Evolutionary conservation across 768 basidiomycete genomes (phyloP).

Genomic region (Auricularia cornea): DNA sequence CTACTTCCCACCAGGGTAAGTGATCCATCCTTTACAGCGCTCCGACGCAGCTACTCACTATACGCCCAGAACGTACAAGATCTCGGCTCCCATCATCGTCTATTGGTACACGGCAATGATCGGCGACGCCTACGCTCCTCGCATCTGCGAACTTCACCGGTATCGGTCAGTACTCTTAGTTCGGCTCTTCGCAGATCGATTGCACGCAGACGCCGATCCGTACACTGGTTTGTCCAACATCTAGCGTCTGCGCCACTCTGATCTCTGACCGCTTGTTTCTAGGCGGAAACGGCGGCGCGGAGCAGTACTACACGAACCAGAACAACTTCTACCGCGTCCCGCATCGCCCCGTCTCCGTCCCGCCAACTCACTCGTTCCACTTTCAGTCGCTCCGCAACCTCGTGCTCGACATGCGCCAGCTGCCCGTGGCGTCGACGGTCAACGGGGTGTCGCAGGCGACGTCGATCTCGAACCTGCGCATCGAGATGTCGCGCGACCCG

Average conservation of each 20-base stretch:
- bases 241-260: background rate
- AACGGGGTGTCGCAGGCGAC: constrained; percentile 17
- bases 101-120: constrained; percentile 18
- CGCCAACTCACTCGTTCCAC: no score
- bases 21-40: background rate
- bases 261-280: no score
- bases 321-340: constrained; percentile 10
- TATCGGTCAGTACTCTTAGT: constrained; percentile 24
- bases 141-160: constrained; percentile 25
- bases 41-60: background rate
- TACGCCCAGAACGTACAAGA: constrained; percentile 19
- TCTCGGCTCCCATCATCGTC: constrained; percentile 19
- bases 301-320: constrained; percentile 10
- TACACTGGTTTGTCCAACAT: background rate
- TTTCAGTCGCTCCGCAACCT: constrained; percentile 12
- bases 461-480: constrained; percentile 60
- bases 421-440: constrained; percentile 4
- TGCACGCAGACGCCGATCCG: background rate
- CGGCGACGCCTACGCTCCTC: constrained; percentile 26
- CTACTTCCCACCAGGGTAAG: constrained; percentile 67
- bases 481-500: constrained; percentile 23
- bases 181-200: constrained; percentile 2
- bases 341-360: background rate
- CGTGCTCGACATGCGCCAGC: constrained; percentile 11
- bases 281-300: no score